phyloP scores from a whole-genome alignment of 345 rosid genomes.

The Eucalyptus viminalis region DNA sequence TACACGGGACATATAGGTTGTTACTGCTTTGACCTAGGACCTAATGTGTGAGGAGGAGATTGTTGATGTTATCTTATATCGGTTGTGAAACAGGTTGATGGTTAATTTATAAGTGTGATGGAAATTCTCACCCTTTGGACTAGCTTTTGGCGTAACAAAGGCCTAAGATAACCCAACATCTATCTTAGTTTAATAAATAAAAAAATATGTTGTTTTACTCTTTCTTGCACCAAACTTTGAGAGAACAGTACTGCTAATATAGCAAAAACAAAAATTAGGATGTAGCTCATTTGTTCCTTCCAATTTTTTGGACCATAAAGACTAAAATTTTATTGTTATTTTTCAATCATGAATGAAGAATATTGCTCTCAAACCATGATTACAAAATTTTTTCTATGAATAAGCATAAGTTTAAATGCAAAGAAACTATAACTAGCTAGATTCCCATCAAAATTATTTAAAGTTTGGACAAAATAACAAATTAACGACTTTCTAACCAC shows the following conservation, averaged over 20 bases:
- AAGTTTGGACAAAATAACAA: neutral
- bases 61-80: neutral
- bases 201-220: neutral
- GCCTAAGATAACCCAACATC: too few relatives aligned
- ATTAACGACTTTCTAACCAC: neutral
- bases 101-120: neutral
- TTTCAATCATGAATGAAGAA: neutral
- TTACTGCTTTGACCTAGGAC: neutral
- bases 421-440: neutral
- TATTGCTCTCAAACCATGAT: neutral
- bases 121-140: neutral
- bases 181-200: too few relatives aligned
- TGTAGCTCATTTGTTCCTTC: neutral
- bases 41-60: neutral
- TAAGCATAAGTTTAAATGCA: neutral
- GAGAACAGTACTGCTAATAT: neutral
- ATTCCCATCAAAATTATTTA: neutral
- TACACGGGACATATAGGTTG: accelerated
- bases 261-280: neutral
- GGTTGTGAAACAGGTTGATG: neutral
- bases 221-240: neutral
- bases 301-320: neutral
- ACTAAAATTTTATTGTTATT: neutral
- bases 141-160: neutral
- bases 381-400: neutral